Percentiles rank a stretch among this genome's conserved stretches.
Evolutionary conservation across 1,284 basidiomycete genomes (phyloP).

Genomic region (Phellopilus nigrolimitatus): DNA sequence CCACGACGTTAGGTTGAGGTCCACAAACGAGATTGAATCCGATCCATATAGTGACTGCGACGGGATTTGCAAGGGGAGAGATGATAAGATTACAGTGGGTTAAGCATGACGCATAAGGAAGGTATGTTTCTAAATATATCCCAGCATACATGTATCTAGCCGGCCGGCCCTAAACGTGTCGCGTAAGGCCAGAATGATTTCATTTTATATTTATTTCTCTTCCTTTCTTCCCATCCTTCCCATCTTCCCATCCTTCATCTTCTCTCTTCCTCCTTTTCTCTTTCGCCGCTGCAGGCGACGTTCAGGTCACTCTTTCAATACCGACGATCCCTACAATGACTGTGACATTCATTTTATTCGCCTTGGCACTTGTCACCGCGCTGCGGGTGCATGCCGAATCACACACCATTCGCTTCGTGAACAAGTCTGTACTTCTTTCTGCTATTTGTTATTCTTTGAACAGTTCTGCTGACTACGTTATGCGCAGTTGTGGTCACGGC

Average conservation of each 20-base stretch:
- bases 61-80: too few relatives aligned
- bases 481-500: too few relatives aligned
- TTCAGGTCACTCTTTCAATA: slow-evolving; percentile 6
- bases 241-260: slow-evolving; percentile 2
- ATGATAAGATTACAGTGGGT: too few relatives aligned
- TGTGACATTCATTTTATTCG: slow-evolving; percentile 28
- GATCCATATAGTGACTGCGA: too few relatives aligned
- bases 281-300: neutral
- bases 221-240: slow-evolving; percentile 6
- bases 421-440: slow-evolving; percentile 28
- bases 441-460: slow-evolving; percentile 27
- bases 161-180: neutral
- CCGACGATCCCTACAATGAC: slow-evolving; percentile 25
- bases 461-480: neutral
- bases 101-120: too few relatives aligned
- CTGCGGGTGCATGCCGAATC: slow-evolving; percentile 30
- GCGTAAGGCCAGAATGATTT: neutral
- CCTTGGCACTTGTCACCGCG: slow-evolving; percentile 26
- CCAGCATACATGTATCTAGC: neutral
- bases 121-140: too few relatives aligned
- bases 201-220: neutral
- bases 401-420: slow-evolving; percentile 35
- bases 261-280: neutral
- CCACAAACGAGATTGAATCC: too few relatives aligned
- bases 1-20: too few relatives aligned